These are phyloP conservation scores for Dipodascopsis uninucleata DNA, from an alignment of 805 yeast species.

Conservation along the genomic window DNA sequence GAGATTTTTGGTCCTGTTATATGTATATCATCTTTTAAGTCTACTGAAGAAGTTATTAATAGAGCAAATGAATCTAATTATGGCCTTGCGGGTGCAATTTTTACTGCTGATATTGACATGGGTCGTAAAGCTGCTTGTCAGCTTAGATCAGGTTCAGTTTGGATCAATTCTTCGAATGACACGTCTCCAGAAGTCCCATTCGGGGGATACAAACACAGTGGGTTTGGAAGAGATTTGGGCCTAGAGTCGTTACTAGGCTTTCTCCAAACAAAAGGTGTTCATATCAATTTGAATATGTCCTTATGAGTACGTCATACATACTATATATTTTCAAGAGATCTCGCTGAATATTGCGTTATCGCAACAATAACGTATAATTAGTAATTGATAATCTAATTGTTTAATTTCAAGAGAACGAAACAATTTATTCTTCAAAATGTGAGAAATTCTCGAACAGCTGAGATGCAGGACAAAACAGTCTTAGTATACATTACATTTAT, in stretches of 20 bases:
- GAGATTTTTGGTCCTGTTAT: slow-evolving; percentile 91
- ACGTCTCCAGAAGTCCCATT: slow-evolving; percentile 86
- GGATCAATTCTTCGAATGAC: slow-evolving; percentile 69
- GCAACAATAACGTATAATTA: too few relatives aligned
- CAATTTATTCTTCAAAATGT: too few relatives aligned
- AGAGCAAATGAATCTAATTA: slow-evolving; percentile 70
- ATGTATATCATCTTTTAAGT: slow-evolving; percentile 57
- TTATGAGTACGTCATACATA: too few relatives aligned
- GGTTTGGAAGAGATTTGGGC: slow-evolving; percentile 93
- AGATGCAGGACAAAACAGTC: too few relatives aligned
- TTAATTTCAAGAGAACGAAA: too few relatives aligned
- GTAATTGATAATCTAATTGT: too few relatives aligned
- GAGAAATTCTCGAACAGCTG: too few relatives aligned
- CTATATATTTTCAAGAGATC: too few relatives aligned
- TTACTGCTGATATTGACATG: slow-evolving; percentile 60
- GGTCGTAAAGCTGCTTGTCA: slow-evolving; percentile 63
- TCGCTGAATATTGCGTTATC: too few relatives aligned
- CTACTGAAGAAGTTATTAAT: slow-evolving; percentile 63
- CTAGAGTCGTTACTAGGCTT: slow-evolving; percentile 80
- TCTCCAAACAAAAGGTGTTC: slow-evolving; percentile 81
- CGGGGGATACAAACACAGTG: slow-evolving; percentile 89
- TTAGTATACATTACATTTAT: too few relatives aligned
- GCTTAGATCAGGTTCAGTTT: slow-evolving; percentile 63
- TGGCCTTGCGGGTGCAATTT: slow-evolving; percentile 80
- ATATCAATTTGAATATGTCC: slow-evolving; percentile 31